Percentiles rank a stretch among this genome's conserved stretches.
Evolutionary conservation across 192 early-diverging fungal species (phyloP).

Genomic region (Umbelopsis ramanniana): DNA sequence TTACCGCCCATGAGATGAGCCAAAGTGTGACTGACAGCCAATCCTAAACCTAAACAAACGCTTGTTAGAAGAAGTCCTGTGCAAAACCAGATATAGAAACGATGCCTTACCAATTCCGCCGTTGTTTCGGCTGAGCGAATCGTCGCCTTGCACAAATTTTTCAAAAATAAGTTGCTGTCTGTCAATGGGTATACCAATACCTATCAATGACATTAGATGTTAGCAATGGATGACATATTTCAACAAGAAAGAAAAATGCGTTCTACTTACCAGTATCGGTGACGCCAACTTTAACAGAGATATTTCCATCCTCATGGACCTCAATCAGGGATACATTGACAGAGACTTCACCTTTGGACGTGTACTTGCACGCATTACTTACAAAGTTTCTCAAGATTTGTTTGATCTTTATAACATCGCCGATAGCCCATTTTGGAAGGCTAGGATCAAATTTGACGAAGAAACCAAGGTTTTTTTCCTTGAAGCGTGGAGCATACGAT

Average conservation of each 20-base stretch:
- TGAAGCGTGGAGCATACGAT: neutral
- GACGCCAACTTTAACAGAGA: neutral
- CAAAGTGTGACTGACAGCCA: constrained; percentile 81
- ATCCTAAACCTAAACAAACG: constrained; percentile 55
- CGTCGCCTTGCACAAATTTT: constrained; percentile 23
- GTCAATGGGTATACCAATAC: constrained; percentile 12
- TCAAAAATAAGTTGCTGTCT: constrained; percentile 18
- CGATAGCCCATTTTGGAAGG: neutral
- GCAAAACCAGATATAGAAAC: neutral
- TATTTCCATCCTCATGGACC: neutral
- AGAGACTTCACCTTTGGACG: neutral
- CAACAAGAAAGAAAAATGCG: too few relatives aligned
- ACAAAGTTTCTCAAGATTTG: constrained; percentile 10
- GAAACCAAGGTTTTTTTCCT: constrained; percentile 12
- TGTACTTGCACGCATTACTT: constrained; percentile 15
- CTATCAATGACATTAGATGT: neutral
- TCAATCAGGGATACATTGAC: neutral
- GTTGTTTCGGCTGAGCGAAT: neutral
- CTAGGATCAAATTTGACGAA: neutral
- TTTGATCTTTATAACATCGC: neutral
- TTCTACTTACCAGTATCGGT: constrained; percentile 8
- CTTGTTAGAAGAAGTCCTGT: neutral
- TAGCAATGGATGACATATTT: too few relatives aligned
- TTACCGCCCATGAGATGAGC: constrained; percentile 78
- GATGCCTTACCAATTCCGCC: constrained; percentile 3